These are phyloP conservation scores for Colletotrichum filicis DNA, from an alignment of 2,329 filamentous ascomycete species.

Conservation along the genomic window DNA sequence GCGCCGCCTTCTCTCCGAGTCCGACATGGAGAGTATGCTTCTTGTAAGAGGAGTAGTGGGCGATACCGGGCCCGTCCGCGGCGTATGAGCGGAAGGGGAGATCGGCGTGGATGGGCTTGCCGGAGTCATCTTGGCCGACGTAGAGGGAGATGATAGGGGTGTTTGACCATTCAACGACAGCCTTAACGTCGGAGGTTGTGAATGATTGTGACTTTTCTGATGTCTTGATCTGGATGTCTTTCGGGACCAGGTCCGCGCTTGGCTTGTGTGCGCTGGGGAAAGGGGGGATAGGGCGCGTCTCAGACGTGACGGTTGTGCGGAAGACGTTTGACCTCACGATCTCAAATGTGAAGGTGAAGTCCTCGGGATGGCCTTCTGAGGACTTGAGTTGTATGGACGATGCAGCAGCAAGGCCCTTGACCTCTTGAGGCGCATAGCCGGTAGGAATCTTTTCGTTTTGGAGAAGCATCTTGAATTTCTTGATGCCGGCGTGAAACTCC, in stretches of 20 bases:
- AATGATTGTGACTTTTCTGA: conserved; percentile 45
- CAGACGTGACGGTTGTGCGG: conserved; percentile 73
- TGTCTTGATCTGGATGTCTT: conserved; percentile 37
- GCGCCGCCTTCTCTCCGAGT: conserved; percentile 77
- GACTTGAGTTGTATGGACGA: conserved; percentile 25
- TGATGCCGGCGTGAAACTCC: not conserved
- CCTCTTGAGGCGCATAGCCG: conserved; percentile 27
- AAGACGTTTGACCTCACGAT: conserved; percentile 72
- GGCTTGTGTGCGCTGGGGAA: conserved; percentile 69
- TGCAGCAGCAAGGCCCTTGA: not conserved
- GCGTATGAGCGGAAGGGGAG: conserved; percentile 74
- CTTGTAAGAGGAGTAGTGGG: conserved; percentile 74
- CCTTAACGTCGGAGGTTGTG: conserved; percentile 49
- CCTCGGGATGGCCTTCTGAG: conserved; percentile 35
- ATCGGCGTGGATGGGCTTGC: conserved; percentile 69
- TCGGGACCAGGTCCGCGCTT: not conserved
- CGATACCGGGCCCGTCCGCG: conserved; percentile 68
- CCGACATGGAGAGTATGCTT: conserved; percentile 74
- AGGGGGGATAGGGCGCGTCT: conserved; percentile 71
- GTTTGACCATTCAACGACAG: conserved; percentile 67
- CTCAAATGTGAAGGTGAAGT: conserved; percentile 72
- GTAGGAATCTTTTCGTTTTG: conserved; percentile 27
- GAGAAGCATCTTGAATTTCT: conserved; percentile 17
- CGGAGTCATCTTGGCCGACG: conserved; percentile 58
- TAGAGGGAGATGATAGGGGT: conserved; percentile 64